phyloP scores from a whole-genome alignment of 352 stramenopile species.

The Blastocystis sp. region DNA sequence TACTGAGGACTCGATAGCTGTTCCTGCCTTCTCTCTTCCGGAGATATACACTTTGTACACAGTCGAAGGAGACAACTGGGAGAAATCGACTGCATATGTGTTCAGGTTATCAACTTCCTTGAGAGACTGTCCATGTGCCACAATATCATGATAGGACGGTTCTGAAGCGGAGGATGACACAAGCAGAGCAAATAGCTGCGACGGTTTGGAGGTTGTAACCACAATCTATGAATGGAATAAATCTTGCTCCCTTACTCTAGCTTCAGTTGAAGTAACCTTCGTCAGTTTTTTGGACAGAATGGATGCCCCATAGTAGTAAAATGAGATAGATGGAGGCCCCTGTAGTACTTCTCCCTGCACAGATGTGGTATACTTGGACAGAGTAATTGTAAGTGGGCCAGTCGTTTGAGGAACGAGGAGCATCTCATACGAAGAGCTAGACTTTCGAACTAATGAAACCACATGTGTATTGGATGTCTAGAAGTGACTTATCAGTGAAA shows the following conservation, averaged over 20 bases:
- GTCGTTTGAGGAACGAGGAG: neutral
- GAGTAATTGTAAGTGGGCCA: neutral
- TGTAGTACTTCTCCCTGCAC: neutral
- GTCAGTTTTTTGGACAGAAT: neutral
- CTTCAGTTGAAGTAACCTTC: neutral
- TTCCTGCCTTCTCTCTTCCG: slow-evolving; percentile 9
- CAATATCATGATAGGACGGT: slow-evolving; percentile 20
- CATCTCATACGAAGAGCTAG: neutral
- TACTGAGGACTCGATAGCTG: neutral
- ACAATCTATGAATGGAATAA: neutral
- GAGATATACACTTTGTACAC: slow-evolving; percentile 10
- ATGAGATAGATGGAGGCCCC: neutral
- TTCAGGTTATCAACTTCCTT: neutral
- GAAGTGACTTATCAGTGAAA: neutral
- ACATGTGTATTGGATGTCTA: slow-evolving; percentile 43
- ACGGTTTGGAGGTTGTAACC: neutral
- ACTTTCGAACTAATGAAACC: neutral
- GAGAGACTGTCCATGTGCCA: neutral
- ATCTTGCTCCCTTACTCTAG: neutral
- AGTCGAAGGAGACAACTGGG: neutral
- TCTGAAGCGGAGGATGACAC: neutral
- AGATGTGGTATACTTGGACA: slow-evolving; percentile 26
- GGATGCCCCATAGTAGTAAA: slow-evolving; percentile 17
- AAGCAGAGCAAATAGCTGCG: neutral
- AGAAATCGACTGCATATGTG: slow-evolving; percentile 1